These are phyloP conservation scores for Malassezia dermatis DNA, from an alignment of 1,284 basidiomycete genomes.

Conservation along the genomic window DNA sequence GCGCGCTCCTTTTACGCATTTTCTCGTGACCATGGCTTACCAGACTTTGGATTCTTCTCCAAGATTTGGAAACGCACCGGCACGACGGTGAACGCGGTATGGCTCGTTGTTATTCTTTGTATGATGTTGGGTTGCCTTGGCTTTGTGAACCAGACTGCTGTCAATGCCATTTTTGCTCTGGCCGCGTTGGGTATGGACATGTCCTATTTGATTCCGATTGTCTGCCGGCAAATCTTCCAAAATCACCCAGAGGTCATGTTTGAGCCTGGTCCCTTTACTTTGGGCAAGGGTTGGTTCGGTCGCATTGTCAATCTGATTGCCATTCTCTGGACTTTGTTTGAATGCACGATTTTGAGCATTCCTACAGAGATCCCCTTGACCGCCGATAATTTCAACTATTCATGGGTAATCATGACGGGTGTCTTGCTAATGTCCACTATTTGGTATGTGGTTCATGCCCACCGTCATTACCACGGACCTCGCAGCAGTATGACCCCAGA, in stretches of 20 bases:
- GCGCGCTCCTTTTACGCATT: conserved; percentile 82
- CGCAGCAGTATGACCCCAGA: conserved; percentile 32
- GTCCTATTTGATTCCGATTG: conserved; percentile 53
- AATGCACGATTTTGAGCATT: conserved; percentile 36
- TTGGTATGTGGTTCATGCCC: conserved; percentile 51
- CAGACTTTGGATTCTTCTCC: conserved; percentile 70
- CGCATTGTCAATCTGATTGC: conserved; percentile 59
- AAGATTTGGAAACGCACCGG: conserved; percentile 54
- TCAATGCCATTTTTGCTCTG: conserved; percentile 43
- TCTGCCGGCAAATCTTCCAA: conserved; percentile 58
- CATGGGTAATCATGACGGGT: conserved; percentile 48
- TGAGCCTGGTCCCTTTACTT: conserved; percentile 77
- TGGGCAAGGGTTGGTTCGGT: conserved; percentile 64
- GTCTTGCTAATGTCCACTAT: conserved; percentile 48
- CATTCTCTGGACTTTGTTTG: conserved; percentile 52
- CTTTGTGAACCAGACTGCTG: conserved; percentile 31
- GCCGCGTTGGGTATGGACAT: conserved; percentile 67
- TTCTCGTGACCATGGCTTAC: conserved; percentile 70
- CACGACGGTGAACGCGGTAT: conserved; percentile 73
- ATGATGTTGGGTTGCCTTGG: conserved; percentile 35
- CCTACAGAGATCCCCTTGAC: conserved; percentile 29
- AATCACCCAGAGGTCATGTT: conserved; percentile 70
- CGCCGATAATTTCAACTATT: conserved; percentile 28
- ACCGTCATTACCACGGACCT: conserved; percentile 51
- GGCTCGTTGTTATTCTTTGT: conserved; percentile 58